Conservation (phyloP, 2,329 filamentous ascomycete genomes). For the Coniochaeta sp. region DNA sequence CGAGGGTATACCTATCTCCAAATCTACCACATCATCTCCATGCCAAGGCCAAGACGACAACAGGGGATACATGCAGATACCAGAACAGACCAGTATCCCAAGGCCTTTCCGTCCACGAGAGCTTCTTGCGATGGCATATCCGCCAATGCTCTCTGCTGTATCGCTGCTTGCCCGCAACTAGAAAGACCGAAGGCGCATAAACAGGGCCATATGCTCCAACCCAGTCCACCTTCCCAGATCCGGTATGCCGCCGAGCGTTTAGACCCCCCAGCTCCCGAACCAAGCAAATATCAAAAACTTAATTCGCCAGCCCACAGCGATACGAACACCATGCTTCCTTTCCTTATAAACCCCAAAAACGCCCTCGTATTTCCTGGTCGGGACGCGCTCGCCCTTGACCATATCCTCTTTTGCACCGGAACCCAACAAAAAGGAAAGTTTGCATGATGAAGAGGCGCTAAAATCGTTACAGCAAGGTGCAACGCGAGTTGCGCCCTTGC, state of each 20-base stretch:
- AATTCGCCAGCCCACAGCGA: not conserved
- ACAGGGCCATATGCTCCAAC: not conserved
- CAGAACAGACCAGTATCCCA: not conserved
- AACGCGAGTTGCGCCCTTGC: not conserved
- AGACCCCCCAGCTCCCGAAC: not conserved
- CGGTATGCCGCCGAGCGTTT: not conserved
- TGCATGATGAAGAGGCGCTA: not conserved
- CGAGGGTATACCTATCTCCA: not conserved
- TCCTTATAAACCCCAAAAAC: not conserved
- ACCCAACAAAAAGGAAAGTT: not conserved
- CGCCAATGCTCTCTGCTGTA: not conserved
- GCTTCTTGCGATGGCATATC: not conserved
- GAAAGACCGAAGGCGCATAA: not conserved
- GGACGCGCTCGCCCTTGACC: not conserved
- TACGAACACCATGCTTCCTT: not conserved
- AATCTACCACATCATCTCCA: not conserved
- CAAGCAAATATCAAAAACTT: not conserved
- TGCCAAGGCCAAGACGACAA: not conserved
- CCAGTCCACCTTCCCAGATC: not conserved
- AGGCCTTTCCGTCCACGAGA: not conserved
- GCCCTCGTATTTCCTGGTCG: not conserved
- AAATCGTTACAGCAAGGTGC: not conserved
- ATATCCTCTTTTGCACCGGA: not conserved
- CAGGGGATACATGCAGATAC: not conserved
- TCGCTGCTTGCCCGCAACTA: not conserved